A percentile compares a stretch with the other conserved stretches of the same genome.
Conservation (phyloP, 1,139 yeast genomes). For the Saccharomycopsis hybrid region DNA sequence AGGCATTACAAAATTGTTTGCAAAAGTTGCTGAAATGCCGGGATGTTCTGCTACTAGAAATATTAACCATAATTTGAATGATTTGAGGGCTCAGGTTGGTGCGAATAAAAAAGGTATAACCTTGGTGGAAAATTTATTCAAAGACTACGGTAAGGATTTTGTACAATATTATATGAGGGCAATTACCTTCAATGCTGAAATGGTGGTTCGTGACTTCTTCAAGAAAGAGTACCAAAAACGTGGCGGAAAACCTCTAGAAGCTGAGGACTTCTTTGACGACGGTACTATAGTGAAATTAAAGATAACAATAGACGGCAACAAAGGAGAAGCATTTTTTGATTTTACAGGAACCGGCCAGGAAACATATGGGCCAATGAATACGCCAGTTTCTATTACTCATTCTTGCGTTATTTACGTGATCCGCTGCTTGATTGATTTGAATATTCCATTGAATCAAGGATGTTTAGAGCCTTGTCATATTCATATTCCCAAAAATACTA, state of each 20-base stretch:
- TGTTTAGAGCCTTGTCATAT: conserved; percentile 66
- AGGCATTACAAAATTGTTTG: conserved; percentile 31
- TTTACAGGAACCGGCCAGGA: conserved; percentile 50
- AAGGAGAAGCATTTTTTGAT: conserved; percentile 33
- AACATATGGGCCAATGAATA: conserved; percentile 54
- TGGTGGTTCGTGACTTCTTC: conserved; percentile 34
- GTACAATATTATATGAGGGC: conserved; percentile 40
- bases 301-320: conserved; percentile 32
- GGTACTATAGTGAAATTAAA: conserved; percentile 36
- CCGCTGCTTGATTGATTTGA: conserved; percentile 65
- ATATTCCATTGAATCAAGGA: conserved; percentile 80
- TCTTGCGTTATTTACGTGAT: conserved; percentile 74
- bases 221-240: conserved; percentile 27
- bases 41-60: conserved; percentile 43
- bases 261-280: conserved; percentile 41
- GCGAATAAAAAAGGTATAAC: conserved; percentile 43
- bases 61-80: conserved; percentile 40
- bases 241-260: conserved; percentile 26
- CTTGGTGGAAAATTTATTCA: conserved; percentile 32
- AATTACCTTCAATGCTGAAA: conserved; percentile 38
- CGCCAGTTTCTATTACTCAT: conserved; percentile 65
- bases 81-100: conserved; percentile 42
- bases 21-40: conserved; percentile 35
- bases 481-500: conserved; percentile 59
- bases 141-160: conserved; percentile 32